Base-by-base conservation (phyloP, 208 protist genomes). In the Trypanosoma grayi region DNA sequence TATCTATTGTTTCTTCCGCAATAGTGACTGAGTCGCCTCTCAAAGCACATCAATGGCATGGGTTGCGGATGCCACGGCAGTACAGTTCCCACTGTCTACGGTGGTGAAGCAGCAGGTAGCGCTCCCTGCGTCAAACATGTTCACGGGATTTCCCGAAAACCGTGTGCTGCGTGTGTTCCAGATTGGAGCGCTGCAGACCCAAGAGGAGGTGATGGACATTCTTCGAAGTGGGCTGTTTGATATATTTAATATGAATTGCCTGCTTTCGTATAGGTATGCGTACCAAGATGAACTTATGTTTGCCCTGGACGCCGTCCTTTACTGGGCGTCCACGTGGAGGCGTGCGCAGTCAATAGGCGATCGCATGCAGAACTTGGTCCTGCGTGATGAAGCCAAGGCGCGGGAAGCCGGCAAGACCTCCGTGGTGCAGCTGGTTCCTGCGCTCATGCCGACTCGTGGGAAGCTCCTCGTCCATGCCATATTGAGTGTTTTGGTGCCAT, bases 221-320 rank as follows among this genome's bases (percentile, higher is more conserved):
- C 68, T 96, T 22, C 79, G 72, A 39, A 61, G 56, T 22, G 65
- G 65, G 16, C 73, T 94, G 55, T 83, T 83, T 34, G 71, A 75
- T 0, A 75, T 94, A 31, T 88, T 92, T 46, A 70, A 81, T 60
- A 77, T 94, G 14, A 65, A 76, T 0, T 76, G 71, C 4, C 66
- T 94, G 0, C 75, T 87, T 63, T 61, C 72, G 25, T 82, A 88
- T 44, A 77, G 81, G 9, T 96, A 90, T 46, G 75, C 69, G 6
- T 88, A 85, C 33, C 87, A 91, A 63, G 86, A 93, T 63, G 86
- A 96, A 60, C 68, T 96, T 33, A 43, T 73, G 36, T 77, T 96
- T 10, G n/a, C 47, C 8, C 70, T 96, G 3, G 79, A 92, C 30
- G 57, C 46, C 14, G 31, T 87, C 45, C 62, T 96, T 16, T 96